A percentile compares a stretch with the other conserved stretches of the same genome.
Conservation (phyloP, 2,329 filamentous ascomycete species). For the Colletotrichum graminicola region DNA sequence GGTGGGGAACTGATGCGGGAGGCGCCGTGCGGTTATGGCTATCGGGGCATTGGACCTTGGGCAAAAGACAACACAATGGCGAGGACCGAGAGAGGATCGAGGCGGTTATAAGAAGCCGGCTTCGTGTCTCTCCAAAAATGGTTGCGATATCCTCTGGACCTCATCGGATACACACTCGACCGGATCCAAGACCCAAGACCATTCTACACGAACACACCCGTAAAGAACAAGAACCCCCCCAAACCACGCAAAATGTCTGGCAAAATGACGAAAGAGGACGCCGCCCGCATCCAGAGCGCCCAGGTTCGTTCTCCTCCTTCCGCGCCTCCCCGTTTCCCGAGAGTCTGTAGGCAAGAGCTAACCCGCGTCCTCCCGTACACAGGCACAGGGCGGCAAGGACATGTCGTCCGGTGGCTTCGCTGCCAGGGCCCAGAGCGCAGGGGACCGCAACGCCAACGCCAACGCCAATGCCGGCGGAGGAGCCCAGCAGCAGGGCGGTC, state of each 20-base stretch:
- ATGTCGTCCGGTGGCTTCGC: slow-evolving; percentile 10
- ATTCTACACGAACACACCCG: not conserved
- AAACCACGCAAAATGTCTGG: slow-evolving; percentile 4
- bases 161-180: not conserved
- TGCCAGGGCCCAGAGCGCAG: slow-evolving; percentile 18
- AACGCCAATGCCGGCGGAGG: slow-evolving; percentile 9
- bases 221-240: not conserved
- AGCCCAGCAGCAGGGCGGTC: not conserved
- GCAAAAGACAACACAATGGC: not conserved
- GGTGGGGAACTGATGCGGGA: not conserved
- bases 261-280: slow-evolving; percentile 13
- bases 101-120: not conserved
- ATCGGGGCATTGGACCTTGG: not conserved
- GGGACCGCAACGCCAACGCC: slow-evolving; percentile 15
- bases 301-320: not conserved
- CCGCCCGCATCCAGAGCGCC: slow-evolving; percentile 1
- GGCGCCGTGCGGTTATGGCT: not conserved
- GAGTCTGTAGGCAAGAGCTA: not conserved
- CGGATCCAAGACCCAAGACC: not conserved
- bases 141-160: not conserved
- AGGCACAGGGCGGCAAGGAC: slow-evolving; percentile 2
- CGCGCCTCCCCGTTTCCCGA: too few species aligned
- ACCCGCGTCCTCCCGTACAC: not conserved
- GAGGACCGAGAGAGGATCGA: not conserved
- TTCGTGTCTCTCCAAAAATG: not conserved